phyloP scores from a whole-genome alignment of 2,329 filamentous ascomycete species.

The Scedosporium apiospermum region DNA sequence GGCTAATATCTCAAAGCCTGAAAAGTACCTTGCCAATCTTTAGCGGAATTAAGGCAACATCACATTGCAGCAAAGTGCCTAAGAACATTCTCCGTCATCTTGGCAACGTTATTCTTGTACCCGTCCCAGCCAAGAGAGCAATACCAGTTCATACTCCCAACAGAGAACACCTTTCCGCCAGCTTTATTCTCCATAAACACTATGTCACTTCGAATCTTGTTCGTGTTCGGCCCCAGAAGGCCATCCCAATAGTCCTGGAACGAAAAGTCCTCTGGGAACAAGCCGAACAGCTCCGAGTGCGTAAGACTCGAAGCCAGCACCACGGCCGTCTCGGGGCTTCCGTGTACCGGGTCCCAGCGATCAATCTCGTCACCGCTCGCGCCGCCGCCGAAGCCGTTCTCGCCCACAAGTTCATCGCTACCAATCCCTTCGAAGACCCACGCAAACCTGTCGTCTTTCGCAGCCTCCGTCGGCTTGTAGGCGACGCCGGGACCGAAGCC shows the following conservation, averaged over 20 bases:
- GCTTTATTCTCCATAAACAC: conserved; percentile 15
- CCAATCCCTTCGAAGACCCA: conserved; percentile 14
- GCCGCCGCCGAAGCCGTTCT: conserved; percentile 19
- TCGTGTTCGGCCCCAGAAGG: conserved; percentile 11
- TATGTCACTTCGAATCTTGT: conserved; percentile 14
- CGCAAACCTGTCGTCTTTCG: background rate
- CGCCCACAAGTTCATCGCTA: conserved; percentile 10
- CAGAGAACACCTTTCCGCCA: conserved; percentile 16
- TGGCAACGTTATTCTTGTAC: conserved; percentile 18
- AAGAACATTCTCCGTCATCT: conserved; percentile 15
- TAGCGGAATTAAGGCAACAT: background rate
- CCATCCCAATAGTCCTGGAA: conserved; percentile 11
- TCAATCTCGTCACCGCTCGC: conserved; percentile 26
- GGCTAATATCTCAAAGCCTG: too few relatives aligned
- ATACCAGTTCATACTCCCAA: conserved; percentile 20
- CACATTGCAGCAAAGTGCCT: conserved; percentile 14
- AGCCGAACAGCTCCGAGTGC: conserved; percentile 14
- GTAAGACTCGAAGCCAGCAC: conserved; percentile 16
- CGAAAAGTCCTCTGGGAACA: conserved; percentile 15
- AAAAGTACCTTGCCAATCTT: too few relatives aligned
- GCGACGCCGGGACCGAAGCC: conserved; percentile 19
- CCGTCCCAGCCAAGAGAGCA: conserved; percentile 15
- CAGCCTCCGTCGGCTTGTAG: conserved; percentile 5
- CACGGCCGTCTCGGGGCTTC: conserved; percentile 19
- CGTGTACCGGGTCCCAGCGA: conserved; percentile 19